Base-by-base conservation (phyloP, 345 rosid genomes). In the Populus tremula region DNA sequence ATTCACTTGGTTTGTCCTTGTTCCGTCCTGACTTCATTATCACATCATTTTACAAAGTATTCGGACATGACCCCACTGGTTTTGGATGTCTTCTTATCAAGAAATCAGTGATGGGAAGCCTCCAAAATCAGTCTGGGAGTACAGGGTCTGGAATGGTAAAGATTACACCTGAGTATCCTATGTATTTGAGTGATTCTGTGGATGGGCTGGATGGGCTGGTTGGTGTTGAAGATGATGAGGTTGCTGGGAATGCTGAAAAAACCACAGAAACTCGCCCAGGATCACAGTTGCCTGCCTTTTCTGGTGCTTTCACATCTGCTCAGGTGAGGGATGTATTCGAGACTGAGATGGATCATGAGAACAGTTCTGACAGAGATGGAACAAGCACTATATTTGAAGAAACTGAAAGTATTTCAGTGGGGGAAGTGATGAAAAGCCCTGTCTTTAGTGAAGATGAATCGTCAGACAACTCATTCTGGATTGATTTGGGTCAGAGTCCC, bases 391-490 rank as follows among this genome's bases (percentile, higher is more conserved):
- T 91, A 73, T 93, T 91, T 89, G 99, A 96, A 82, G 99, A 96
- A 85, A 90, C 90, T 43, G 98, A 93, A 74, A 90, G 93, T 85
- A 81, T 92, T 56, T 96, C 98, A 1, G 90, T 96, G 6, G 99
- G 99, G 68, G 99, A 96, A 79, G 82, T 96, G 85, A 96, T 96
- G 90, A 96, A 91, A 85, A 96, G 99, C 82, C 99, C 99, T 0
- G 88, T 96, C 21, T 94, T 96, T 80, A 96, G 99, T 38, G 99
- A 96, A 81, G 97, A 96, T 78, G 99, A 92, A 77, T 96, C 99
- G 29, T 86, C 92, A 3, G 99, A 96, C 79, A 88, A 91, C 85
- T 87, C 94, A 3, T 87, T 88, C 59, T 96, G 98, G 99, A 93
- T 94, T 47, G 97, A 89, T 85, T 89, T 96, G 86, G 99, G 99